These are phyloP conservation scores for Leucaena leucocephala DNA, from an alignment of 306 rosid genomes.

Conservation along the genomic window DNA sequence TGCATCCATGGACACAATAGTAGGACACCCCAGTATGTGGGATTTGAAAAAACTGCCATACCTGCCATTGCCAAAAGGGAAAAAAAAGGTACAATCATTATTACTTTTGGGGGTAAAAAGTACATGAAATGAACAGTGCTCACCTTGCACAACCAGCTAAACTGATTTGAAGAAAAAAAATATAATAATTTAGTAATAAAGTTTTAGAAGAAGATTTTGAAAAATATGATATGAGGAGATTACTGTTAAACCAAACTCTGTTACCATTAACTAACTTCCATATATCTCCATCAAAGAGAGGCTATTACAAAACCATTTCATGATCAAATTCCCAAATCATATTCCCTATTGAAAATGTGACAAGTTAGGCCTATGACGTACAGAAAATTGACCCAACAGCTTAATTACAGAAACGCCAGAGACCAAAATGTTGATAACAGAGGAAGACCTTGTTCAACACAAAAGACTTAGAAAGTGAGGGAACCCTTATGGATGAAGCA, in stretches of 20 bases:
- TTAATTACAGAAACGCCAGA: not conserved
- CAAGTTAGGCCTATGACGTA: not conserved
- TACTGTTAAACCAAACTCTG: not conserved
- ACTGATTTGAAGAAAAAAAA: slow-evolving; percentile 37
- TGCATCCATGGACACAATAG: slow-evolving; percentile 95
- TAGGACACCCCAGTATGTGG: slow-evolving; percentile 95
- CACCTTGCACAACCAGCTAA: slow-evolving; percentile 35
- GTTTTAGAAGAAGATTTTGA: slow-evolving; percentile 7
- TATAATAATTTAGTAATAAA: slow-evolving; percentile 28
- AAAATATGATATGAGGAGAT: not conserved
- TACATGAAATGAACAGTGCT: slow-evolving; percentile 45
- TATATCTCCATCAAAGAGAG: not conserved
- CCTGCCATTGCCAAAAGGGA: slow-evolving; percentile 51
- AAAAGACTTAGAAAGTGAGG: not conserved
- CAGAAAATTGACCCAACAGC: not conserved
- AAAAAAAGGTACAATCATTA: slow-evolving; percentile 28
- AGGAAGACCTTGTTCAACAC: not conserved
- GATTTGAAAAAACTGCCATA: slow-evolving; percentile 97
- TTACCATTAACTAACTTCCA: not conserved
- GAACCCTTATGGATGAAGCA: not conserved
- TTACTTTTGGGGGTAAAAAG: slow-evolving; percentile 43
- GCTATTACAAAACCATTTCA: slow-evolving; percentile 11
- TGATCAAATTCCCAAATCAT: not conserved
- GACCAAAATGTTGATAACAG: slow-evolving; percentile 17
- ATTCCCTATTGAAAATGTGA: not conserved